Evolutionary conservation across 208 protist species (phyloP).

Genomic region (Trypanosoma caninum): DNA sequence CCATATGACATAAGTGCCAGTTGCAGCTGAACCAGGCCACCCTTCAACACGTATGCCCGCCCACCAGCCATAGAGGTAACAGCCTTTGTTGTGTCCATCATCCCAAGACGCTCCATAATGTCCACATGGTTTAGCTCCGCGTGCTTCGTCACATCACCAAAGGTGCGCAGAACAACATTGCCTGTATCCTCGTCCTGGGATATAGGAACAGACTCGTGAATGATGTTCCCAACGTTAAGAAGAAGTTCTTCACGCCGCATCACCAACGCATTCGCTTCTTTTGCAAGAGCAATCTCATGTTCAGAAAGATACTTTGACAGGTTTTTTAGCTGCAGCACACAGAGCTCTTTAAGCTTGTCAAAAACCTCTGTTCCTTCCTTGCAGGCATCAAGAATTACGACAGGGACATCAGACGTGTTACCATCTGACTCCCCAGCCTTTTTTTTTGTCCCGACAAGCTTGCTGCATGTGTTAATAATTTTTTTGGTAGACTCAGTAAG

Average conservation of each 20-base stretch:
- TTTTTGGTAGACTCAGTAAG: conserved; percentile 86
- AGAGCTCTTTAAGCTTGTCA: conserved; percentile 62
- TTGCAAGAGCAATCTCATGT: conserved; percentile 54
- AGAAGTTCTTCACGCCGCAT: conserved; percentile 78
- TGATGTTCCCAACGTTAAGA: conserved; percentile 93
- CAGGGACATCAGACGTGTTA: conserved; percentile 58
- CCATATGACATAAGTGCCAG: conserved; percentile 97
- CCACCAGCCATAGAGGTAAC: conserved; percentile 94
- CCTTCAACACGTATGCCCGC: conserved; percentile 98
- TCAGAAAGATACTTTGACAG: conserved; percentile 77
- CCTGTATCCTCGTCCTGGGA: conserved; percentile 94
- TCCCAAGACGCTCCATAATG: conserved; percentile 91
- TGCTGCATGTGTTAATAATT: conserved; percentile 87
- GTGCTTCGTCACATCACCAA: conserved; percentile 78
- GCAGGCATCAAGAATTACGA: conserved; percentile 44
- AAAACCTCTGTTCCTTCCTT: conserved; percentile 48
- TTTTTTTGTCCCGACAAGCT: conserved; percentile 88
- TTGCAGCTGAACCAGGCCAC: conserved; percentile 96
- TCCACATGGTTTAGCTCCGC: conserved; percentile 89
- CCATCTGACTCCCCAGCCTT: conserved; percentile 92
- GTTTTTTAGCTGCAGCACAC: conserved; percentile 88
- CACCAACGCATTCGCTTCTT: conserved; percentile 56
- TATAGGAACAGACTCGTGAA: conserved; percentile 95
- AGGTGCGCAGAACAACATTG: conserved; percentile 86
- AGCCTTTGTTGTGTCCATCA: conserved; percentile 75